Evolutionary conservation across 495 filamentous ascomycete genomes (phyloP), one percentile per base, ranked within the genome.

Genomic region (Apiosordaria backusii): DNA sequence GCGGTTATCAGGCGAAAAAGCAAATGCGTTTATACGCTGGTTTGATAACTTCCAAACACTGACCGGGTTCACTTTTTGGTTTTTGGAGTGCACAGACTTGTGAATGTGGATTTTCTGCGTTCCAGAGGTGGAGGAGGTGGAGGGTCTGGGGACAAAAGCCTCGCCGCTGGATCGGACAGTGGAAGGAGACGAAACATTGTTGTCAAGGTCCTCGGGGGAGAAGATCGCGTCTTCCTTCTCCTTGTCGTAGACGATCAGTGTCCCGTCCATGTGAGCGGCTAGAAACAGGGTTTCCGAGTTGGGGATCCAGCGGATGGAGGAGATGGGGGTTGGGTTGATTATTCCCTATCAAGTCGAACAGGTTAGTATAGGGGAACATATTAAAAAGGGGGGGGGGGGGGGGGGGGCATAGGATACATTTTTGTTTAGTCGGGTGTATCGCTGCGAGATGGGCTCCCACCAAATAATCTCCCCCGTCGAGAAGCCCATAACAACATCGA

Each of bases 371-470:
- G 16, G 35, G 35, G 35, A 15, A 13, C 35, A 45, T 7, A 29
- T 29, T 4, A 13, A 45, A 45, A 45, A 45, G 0, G 1, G 16
- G 16, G 18, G 16, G 57, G 4, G 1, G 40, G 0, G 1, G 16
- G 16, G 18, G 16, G 57, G 4, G 1, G 40, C n/a, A n/a, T n/a
- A 19, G 40, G 84, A 69, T 75, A 89, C 89, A 76, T 97, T 97
- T 78, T 99, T 99, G 78, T 99, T 99, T 66, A 99, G 84, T 4
- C 96, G 88, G 2, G 90, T 90, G 75, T 99, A 99, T 73, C 97
- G 95, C 71, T 97, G 93, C 21, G 92, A 93, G 72, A 97, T 92
- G 15, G 95, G 93, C 78, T 99, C 95, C 80, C 94, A 99, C 96
- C 96, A 99, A 58, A 99, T 93, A 59, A 98, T 95, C 72, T 99